Conservation (phyloP, 768 basidiomycete genomes). For the Russula olivacea region DNA sequence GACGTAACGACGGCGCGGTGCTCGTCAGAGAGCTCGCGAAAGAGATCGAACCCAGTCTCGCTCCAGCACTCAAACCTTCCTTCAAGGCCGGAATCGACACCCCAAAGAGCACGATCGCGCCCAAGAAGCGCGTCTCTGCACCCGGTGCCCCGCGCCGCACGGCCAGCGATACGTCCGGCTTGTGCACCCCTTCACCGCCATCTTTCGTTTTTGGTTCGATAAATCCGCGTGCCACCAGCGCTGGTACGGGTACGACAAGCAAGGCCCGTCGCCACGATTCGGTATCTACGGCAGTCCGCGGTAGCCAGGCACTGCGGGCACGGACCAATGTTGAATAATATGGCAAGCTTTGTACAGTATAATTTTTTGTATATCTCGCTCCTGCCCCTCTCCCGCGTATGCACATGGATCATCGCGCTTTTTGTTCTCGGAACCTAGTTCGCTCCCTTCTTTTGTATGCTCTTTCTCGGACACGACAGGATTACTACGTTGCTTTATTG, state of each 20-base stretch:
- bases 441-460: neutral
- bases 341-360: neutral
- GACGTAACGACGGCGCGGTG: constrained; percentile 82
- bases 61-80: constrained; percentile 61
- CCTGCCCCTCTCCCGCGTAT: neutral
- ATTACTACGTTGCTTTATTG: neutral
- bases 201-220: constrained; percentile 26
- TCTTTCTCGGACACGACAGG: neutral
- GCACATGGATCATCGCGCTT: neutral
- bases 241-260: constrained; percentile 22
- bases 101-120: constrained; percentile 43
- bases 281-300: constrained; percentile 60
- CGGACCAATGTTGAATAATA: constrained; percentile 16
- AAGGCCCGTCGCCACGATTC: constrained; percentile 39
- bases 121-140: constrained; percentile 40
- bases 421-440: neutral
- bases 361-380: neutral
- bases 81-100: constrained; percentile 29
- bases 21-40: constrained; percentile 84
- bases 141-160: constrained; percentile 43
- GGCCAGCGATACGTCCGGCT: constrained; percentile 59
- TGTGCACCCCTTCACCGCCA: constrained; percentile 26
- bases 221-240: constrained; percentile 32
- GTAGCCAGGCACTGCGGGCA: constrained; percentile 33
- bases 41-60: constrained; percentile 74